Evolutionary conservation across 441 rosid species (phyloP).

Genomic region (Adansonia madagascariensis): DNA sequence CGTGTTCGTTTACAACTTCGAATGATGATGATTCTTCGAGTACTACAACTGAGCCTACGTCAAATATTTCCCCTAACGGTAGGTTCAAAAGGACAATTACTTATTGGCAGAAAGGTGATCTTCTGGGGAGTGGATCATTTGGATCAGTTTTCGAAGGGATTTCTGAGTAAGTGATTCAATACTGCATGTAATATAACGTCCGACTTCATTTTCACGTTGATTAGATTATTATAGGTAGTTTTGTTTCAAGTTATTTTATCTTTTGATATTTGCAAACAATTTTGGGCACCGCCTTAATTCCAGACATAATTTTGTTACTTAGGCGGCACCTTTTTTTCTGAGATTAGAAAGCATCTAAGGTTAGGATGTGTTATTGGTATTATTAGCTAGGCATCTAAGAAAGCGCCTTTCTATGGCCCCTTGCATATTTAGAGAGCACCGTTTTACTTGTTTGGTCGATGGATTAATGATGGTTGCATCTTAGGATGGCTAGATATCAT

Average conservation of each 20-base stretch:
- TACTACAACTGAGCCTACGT: slow-evolving; percentile 55
- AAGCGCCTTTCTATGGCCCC: not conserved
- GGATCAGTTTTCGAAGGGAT: slow-evolving; percentile 90
- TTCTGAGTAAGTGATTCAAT: slow-evolving; percentile 59
- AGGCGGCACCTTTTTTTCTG: not conserved
- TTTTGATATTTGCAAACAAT: not conserved
- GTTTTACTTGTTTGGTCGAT: not conserved
- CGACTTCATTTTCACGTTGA: not conserved
- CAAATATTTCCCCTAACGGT: slow-evolving; percentile 63
- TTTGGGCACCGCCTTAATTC: not conserved
- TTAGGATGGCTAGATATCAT: not conserved
- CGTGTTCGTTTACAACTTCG: slow-evolving; percentile 71
- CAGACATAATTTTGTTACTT: not conserved
- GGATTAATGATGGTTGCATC: slow-evolving; percentile 5
- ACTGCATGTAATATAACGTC: not conserved
- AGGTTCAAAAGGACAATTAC: slow-evolving; percentile 47
- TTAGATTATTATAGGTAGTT: not conserved
- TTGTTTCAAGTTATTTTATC: not conserved
- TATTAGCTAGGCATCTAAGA: not conserved
- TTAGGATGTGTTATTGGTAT: not conserved
- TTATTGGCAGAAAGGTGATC: slow-evolving; percentile 74
- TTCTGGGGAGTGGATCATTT: slow-evolving; percentile 87
- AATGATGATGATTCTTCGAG: slow-evolving; percentile 80
- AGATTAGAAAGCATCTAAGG: slow-evolving; percentile 7
- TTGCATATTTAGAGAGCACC: not conserved